phyloP scores from a whole-genome alignment of 371 early-diverging fungal genomes.

The Sporodiniella umbellata region DNA sequence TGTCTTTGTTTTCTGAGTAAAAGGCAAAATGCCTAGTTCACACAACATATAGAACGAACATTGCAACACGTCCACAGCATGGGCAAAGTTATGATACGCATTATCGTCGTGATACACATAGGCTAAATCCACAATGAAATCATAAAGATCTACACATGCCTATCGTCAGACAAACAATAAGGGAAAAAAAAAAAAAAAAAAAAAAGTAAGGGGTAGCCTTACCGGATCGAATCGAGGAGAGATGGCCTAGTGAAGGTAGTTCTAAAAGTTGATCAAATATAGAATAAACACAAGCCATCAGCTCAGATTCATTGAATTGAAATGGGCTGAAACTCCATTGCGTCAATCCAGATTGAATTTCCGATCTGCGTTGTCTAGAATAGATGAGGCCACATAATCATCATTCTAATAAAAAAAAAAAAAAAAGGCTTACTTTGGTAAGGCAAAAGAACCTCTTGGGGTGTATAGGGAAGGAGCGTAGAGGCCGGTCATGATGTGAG shows the following conservation, averaged over 20 bases:
- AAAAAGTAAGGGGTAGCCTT: too few species aligned
- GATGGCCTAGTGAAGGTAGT: conserved; percentile 49
- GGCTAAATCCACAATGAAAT: conserved; percentile 57
- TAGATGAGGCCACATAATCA: too few species aligned
- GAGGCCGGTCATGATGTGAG: background rate
- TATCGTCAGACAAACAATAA: too few species aligned
- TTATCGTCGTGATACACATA: conserved; percentile 68
- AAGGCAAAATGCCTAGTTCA: conserved; percentile 50
- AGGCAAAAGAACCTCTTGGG: too few species aligned
- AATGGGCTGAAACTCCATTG: conserved; percentile 71
- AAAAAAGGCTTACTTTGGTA: background rate
- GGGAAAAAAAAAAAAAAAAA: too few species aligned
- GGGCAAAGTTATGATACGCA: conserved; percentile 85
- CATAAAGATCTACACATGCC: conserved; percentile 49
- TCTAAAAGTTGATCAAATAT: conserved; percentile 63
- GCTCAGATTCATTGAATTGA: conserved; percentile 56
- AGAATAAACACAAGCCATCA: conserved; percentile 62
- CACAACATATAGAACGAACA: conserved; percentile 72
- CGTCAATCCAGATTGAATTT: conserved; percentile 42
- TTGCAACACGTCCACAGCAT: conserved; percentile 85
- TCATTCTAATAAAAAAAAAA: conserved; percentile 1
- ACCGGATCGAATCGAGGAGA: conserved; percentile 44
- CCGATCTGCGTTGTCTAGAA: conserved; percentile 35
- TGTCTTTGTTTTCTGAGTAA: conserved; percentile 13
- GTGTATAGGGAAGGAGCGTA: too few species aligned